phyloP scores from a whole-genome alignment of 352 stramenopile species.

The Pythium sp. region DNA sequence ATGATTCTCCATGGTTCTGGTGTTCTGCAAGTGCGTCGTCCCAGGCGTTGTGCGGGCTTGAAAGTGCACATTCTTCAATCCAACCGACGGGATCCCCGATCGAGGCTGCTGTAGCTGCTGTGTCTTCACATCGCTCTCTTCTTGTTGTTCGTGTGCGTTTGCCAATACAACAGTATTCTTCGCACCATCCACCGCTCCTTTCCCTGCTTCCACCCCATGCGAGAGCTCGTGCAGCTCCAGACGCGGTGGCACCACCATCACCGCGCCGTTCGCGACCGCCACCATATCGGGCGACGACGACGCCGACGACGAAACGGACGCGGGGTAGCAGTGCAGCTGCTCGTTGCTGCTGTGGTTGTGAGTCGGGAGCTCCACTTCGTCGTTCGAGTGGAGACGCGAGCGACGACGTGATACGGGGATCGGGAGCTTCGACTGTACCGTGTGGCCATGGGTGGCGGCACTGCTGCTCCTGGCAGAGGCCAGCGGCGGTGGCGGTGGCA shows the following conservation, averaged over 20 bases:
- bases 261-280: slow-evolving; percentile 2
- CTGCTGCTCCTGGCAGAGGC: background rate
- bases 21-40: background rate
- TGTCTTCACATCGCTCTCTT: background rate
- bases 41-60: background rate
- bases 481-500: background rate
- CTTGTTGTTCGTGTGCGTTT: background rate
- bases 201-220: background rate
- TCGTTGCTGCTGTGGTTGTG: background rate
- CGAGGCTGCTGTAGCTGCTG: background rate
- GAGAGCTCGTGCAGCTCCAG: slow-evolving; percentile 23
- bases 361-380: background rate
- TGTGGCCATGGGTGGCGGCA: background rate
- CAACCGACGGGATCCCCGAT: slow-evolving; percentile 6
- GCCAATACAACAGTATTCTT: background rate
- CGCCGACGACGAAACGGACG: slow-evolving; percentile 13
- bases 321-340: background rate
- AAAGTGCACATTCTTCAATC: background rate
- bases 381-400: slow-evolving; percentile 5
- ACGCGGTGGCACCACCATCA: slow-evolving; percentile 15
- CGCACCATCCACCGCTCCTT: background rate
- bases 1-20: background rate
- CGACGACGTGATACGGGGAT: background rate
- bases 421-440: slow-evolving; percentile 5
- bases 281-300: slow-evolving; percentile 15